Conservation (phyloP, 2,329 filamentous ascomycete genomes). For the Colletotrichum destructivum region DNA sequence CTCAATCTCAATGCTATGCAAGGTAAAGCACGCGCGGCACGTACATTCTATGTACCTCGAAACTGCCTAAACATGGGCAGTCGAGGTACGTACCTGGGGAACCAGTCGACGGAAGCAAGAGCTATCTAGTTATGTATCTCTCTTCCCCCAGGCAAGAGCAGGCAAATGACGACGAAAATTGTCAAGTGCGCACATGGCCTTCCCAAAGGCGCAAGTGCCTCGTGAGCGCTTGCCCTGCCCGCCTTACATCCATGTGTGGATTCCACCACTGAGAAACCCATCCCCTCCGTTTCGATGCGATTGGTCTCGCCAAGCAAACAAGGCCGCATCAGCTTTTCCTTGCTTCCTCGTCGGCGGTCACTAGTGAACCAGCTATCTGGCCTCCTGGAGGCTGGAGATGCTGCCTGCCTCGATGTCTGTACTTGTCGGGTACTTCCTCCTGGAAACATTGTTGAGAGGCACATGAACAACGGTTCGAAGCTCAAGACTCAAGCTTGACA, state of each 20-base stretch:
- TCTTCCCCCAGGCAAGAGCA: no score
- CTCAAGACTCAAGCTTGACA: slow-evolving; percentile 6
- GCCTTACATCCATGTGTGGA: slow-evolving; percentile 28
- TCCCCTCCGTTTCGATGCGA: slow-evolving; percentile 18
- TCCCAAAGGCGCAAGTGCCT: slow-evolving; percentile 36
- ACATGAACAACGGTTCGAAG: slow-evolving; percentile 35
- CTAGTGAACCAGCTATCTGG: slow-evolving; percentile 1
- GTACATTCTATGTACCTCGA: neutral
- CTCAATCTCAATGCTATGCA: slow-evolving; percentile 28
- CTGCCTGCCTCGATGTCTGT: neutral
- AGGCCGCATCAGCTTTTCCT: slow-evolving; percentile 1
- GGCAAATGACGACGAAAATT: no score
- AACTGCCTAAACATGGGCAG: neutral
- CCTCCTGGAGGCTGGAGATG: neutral
- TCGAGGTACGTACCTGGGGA: neutral
- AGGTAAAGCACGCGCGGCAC: slow-evolving; percentile 8
- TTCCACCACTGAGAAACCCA: slow-evolving; percentile 21
- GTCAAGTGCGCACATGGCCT: slow-evolving; percentile 13
- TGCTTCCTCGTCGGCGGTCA: slow-evolving; percentile 6
- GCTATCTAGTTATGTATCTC: neutral
- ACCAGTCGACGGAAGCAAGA: neutral
- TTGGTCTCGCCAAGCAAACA: slow-evolving; percentile 29
- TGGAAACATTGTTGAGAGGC: slow-evolving; percentile 38
- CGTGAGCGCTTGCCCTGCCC: slow-evolving; percentile 35
- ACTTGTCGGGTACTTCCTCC: slow-evolving; percentile 13